phyloP scores from a whole-genome alignment of 371 early-diverging fungal genomes.

The Mucor lusitanicus region DNA sequence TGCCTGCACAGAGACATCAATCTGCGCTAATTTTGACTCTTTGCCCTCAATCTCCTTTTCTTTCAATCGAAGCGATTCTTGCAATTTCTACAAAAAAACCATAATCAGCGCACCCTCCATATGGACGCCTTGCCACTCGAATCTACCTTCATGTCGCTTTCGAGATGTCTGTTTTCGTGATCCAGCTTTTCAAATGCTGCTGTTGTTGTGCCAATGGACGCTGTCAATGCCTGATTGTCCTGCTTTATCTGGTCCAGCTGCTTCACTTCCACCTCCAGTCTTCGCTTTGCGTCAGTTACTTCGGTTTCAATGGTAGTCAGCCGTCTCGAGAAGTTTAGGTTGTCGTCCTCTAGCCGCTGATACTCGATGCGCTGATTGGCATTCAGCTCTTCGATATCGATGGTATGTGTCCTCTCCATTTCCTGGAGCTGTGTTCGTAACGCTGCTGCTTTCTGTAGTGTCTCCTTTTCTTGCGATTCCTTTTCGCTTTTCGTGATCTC shows the following conservation, averaged over 20 bases:
- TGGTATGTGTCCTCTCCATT: slow-evolving; percentile 24
- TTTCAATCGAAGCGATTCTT: slow-evolving; percentile 4
- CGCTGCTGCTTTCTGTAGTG: slow-evolving; percentile 24
- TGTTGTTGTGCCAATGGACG: background rate
- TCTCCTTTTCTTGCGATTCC: slow-evolving; percentile 33
- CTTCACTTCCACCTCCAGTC: slow-evolving; percentile 6
- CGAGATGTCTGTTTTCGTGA: background rate
- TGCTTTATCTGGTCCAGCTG: slow-evolving; percentile 12
- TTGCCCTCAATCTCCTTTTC: slow-evolving; percentile 9
- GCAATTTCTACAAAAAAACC: slow-evolving; percentile 13
- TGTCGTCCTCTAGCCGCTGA: slow-evolving; percentile 38
- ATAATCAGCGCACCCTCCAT: no score
- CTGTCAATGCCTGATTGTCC: slow-evolving; percentile 14
- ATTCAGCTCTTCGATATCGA: slow-evolving; percentile 29
- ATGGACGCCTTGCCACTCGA: no score
- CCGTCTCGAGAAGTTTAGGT: slow-evolving; percentile 28
- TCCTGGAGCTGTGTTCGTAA: slow-evolving; percentile 22
- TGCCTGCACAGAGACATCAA: background rate
- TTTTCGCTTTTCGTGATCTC: slow-evolving; percentile 29
- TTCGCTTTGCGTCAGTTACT: slow-evolving; percentile 17
- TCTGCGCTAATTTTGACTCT: background rate
- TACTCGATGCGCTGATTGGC: slow-evolving; percentile 35
- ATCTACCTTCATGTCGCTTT: slow-evolving; percentile 7
- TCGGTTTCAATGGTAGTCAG: slow-evolving; percentile 31
- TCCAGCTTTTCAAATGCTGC: slow-evolving; percentile 5